Conservation (phyloP, 2,329 filamentous ascomycete species). For the Aspergillus melleus region DNA sequence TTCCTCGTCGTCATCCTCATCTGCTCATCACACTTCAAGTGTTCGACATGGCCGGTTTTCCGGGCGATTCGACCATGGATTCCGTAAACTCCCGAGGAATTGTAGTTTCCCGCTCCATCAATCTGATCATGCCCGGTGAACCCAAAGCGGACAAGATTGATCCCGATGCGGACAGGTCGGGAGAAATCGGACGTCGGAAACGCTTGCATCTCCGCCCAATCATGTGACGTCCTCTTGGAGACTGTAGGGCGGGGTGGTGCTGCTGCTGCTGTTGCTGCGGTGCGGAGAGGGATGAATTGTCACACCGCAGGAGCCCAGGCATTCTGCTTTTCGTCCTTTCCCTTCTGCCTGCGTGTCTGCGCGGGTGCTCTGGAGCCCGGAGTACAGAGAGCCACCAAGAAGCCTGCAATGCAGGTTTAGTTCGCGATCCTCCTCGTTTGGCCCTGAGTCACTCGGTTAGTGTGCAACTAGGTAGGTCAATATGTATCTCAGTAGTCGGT, state of each 20-base stretch:
- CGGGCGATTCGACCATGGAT: constrained; percentile 9
- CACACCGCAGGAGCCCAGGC: too few species aligned
- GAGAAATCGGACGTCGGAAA: constrained; percentile 22
- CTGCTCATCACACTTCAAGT: background rate
- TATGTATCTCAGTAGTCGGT: background rate
- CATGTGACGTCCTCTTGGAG: constrained; percentile 24
- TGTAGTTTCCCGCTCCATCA: constrained; percentile 16
- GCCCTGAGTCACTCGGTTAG: too few species aligned
- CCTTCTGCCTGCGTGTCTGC: background rate
- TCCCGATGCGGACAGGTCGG: constrained; percentile 19
- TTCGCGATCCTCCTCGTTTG: too few species aligned
- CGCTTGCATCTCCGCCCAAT: constrained; percentile 24
- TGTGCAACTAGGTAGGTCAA: too few species aligned
- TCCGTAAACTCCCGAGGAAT: constrained; percentile 23
- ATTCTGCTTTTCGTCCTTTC: too few species aligned
- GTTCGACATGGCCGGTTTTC: constrained; percentile 13
- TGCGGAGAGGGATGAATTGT: background rate
- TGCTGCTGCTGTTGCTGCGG: too few species aligned
- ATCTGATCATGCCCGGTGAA: constrained; percentile 27
- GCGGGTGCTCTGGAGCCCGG: background rate
- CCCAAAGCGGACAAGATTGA: constrained; percentile 31
- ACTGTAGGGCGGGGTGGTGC: background rate
- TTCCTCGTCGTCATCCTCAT: background rate
- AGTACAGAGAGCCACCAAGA: background rate
- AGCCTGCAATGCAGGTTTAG: too few species aligned